Evolutionary conservation across 2,329 filamentous ascomycete species (phyloP).

Genomic region (Paraphaeosphaeria minitans): DNA sequence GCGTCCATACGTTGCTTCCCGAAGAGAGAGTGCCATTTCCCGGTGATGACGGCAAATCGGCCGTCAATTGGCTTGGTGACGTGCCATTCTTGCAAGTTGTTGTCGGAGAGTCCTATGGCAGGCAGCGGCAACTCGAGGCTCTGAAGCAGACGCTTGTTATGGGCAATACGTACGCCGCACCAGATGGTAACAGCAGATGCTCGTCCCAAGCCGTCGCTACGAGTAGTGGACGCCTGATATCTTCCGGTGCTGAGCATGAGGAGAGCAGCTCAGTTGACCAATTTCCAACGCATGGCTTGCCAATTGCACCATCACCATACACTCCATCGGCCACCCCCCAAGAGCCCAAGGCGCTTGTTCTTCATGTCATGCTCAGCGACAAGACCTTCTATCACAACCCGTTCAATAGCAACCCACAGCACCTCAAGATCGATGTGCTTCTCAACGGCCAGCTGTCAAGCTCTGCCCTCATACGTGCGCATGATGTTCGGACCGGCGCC

Average conservation of each 20-base stretch:
- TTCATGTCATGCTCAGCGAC: slow-evolving; percentile 39
- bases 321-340: neutral
- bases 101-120: slow-evolving; percentile 19
- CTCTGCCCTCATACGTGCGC: slow-evolving; percentile 33
- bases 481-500: slow-evolving; percentile 24
- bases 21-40: slow-evolving; percentile 35
- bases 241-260: neutral
- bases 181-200: neutral
- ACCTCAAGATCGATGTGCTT: slow-evolving; percentile 55
- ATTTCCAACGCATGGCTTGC: neutral
- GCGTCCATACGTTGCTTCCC: slow-evolving; percentile 18
- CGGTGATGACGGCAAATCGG: slow-evolving; percentile 26
- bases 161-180: neutral
- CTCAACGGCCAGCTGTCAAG: slow-evolving; percentile 52
- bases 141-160: neutral
- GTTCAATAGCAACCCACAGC: slow-evolving; percentile 25
- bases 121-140: neutral
- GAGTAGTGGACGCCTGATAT: neutral
- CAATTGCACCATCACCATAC: neutral
- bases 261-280: neutral
- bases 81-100: slow-evolving; percentile 42
- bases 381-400: slow-evolving; percentile 37
- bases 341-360: slow-evolving; percentile 31
- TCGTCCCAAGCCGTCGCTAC: neutral
- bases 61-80: slow-evolving; percentile 36